phyloP scores from a whole-genome alignment of 805 yeast genomes.

The Candida montana region DNA sequence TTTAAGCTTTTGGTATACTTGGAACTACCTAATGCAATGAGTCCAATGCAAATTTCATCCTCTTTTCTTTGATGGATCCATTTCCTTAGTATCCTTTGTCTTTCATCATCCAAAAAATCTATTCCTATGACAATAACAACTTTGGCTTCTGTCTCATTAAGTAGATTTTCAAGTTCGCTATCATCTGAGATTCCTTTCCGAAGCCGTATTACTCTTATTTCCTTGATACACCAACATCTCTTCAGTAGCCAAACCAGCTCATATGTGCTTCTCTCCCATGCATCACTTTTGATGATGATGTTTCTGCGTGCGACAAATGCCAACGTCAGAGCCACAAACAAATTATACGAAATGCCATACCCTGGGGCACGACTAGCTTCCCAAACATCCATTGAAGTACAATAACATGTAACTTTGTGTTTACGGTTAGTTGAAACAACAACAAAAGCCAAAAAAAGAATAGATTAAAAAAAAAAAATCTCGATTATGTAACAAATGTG shows the following conservation, averaged over 20 bases:
- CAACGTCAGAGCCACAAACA: constrained; percentile 13
- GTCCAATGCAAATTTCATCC: background rate
- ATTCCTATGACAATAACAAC: constrained; percentile 14
- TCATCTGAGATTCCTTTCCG: background rate
- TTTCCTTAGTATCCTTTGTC: constrained; percentile 6
- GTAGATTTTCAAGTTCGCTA: no score
- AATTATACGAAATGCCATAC: constrained; percentile 1
- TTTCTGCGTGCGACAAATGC: constrained; percentile 24
- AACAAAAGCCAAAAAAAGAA: no score
- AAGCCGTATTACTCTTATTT: background rate
- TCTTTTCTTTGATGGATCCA: constrained; percentile 17
- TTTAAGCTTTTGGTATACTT: constrained; percentile 10
- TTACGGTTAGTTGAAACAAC: no score
- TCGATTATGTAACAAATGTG: no score
- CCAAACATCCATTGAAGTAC: constrained; percentile 4
- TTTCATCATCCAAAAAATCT: constrained; percentile 10
- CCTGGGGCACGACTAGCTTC: background rate
- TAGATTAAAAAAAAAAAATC: no score
- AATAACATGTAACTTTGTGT: no score
- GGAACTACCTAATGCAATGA: background rate
- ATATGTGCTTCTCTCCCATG: background rate
- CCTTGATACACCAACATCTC: background rate
- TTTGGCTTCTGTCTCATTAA: background rate
- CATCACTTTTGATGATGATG: constrained; percentile 16
- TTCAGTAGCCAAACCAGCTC: background rate